These are phyloP conservation scores for Euphorbia celastroides DNA, from an alignment of 441 rosid genomes.

Conservation along the genomic window DNA sequence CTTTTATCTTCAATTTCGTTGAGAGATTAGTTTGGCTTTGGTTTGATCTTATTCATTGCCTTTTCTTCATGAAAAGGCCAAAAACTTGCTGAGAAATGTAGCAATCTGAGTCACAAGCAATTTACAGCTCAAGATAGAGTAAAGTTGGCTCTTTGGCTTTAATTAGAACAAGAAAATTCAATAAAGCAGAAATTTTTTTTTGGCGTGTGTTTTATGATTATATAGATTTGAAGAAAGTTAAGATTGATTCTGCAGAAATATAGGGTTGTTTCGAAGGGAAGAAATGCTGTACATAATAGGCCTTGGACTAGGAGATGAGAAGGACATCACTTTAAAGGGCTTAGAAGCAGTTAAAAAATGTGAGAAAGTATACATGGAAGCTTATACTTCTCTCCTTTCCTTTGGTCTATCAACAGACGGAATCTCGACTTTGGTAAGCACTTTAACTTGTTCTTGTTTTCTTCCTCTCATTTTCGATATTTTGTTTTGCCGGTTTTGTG, in stretches of 20 bases:
- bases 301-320: constrained; percentile 83
- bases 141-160: not conserved
- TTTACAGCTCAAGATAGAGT: not conserved
- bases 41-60: not conserved
- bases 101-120: not conserved
- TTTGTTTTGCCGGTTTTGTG: not conserved
- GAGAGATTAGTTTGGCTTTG: not conserved
- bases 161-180: too few species aligned
- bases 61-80: not conserved
- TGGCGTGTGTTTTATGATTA: not conserved
- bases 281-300: constrained; percentile 80
- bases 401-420: constrained; percentile 78
- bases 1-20: not conserved
- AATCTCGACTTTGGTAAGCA: constrained; percentile 57
- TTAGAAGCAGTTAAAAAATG: constrained; percentile 72
- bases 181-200: too few species aligned
- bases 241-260: constrained; percentile 4
- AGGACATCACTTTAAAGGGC: constrained; percentile 75
- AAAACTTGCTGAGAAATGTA: not conserved
- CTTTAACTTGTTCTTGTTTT: not conserved
- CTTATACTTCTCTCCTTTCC: constrained; percentile 89
- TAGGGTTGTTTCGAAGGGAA: not conserved
- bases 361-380: constrained; percentile 80
- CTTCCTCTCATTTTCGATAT: not conserved
- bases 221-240: not conserved